Conservation (phyloP, 2,329 filamentous ascomycete species). For the Pseudogymnoascus sp. region DNA sequence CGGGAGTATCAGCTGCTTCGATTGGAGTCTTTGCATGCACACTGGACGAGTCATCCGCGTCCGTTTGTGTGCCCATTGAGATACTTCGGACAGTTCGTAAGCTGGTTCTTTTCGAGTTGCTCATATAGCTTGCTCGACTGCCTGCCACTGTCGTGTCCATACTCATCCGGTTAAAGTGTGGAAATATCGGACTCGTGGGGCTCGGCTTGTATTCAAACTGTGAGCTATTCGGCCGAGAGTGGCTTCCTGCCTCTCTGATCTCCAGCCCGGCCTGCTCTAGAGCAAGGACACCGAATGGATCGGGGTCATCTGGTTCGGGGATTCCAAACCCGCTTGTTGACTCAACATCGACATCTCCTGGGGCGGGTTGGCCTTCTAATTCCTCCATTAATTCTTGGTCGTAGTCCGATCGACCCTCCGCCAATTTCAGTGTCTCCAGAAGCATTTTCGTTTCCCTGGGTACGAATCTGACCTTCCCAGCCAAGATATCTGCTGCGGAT, state of each 20-base stretch:
- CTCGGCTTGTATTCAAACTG: conserved; percentile 75
- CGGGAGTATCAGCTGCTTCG: conserved; percentile 27
- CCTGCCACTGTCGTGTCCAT: conserved; percentile 53
- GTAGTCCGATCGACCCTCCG: conserved; percentile 72
- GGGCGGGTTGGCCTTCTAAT: conserved; percentile 58
- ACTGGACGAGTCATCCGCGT: conserved; percentile 43
- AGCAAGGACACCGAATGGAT: conserved; percentile 84
- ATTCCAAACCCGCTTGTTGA: conserved; percentile 58
- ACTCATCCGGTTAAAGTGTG: conserved; percentile 53
- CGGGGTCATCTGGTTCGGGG: conserved; percentile 71
- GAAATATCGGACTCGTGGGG: conserved; percentile 63
- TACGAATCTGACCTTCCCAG: conserved; percentile 24
- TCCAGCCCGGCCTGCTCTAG: conserved; percentile 85
- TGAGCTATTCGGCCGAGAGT: conserved; percentile 63
- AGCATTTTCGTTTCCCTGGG: conserved; percentile 34
- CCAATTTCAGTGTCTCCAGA: conserved; percentile 72
- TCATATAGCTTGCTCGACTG: conserved; percentile 68
- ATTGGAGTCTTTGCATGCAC: conserved; percentile 26
- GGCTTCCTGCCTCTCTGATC: conserved; percentile 80
- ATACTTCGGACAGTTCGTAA: conserved; percentile 64
- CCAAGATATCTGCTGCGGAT: conserved; percentile 52
- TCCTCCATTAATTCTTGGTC: conserved; percentile 59
- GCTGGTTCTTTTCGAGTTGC: conserved; percentile 41
- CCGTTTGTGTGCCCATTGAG: conserved; percentile 53
- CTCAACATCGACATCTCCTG: conserved; percentile 60